Base-by-base conservation (phyloP, 208 protist genomes). In the Trypanosoma melophagium region DNA sequence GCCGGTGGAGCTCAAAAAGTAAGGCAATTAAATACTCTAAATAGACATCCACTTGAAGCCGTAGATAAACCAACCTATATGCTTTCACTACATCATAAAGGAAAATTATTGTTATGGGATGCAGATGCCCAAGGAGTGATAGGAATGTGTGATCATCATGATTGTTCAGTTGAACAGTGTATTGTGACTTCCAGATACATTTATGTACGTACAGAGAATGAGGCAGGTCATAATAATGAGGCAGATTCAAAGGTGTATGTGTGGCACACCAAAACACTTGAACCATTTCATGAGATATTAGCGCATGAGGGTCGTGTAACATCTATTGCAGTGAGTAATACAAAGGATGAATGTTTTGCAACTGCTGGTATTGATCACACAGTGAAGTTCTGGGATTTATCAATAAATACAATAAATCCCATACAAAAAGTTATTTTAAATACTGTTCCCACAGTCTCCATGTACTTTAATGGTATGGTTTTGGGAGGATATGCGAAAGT, bases 321-420 rank as follows among this genome's bases (percentile, higher is more conserved):
- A 0, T 79, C 78, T 7, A 63, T 93, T 53, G 81, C 74, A 10
- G 78, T 87, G 12, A 66, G 58, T 70, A 61, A 83, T 35, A 64
- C 68, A 40, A 76, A 83, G 10, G 63, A 69, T 25, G 7, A 19
- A 5, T 47, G 69, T 13, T 38, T 97, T 21, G 90, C 81, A 3
- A 93, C 92, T 17, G 83, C 84, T 16, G 80, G 82, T 21, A 61
- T 89, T 1, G 90, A 97, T 53, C 60, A 76, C 16, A 67, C 60
- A 5, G 60, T 97, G 16, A 65, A 80, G 19, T 47, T 94, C 16
- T 97, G 92, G 92, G 77, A 94, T 61, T 22, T 85, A n/a, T 59
- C 44, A 5, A 68, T 71, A 9, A 69, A 19, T 17, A 53, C 61
- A 1, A 31, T 49, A 3, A 44, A 24, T 7, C 60, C 65, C 3